Percentiles rank a stretch among this genome's conserved stretches.
Conservation (phyloP, 1,284 basidiomycete species). For the Marasmius tenuissimus region DNA sequence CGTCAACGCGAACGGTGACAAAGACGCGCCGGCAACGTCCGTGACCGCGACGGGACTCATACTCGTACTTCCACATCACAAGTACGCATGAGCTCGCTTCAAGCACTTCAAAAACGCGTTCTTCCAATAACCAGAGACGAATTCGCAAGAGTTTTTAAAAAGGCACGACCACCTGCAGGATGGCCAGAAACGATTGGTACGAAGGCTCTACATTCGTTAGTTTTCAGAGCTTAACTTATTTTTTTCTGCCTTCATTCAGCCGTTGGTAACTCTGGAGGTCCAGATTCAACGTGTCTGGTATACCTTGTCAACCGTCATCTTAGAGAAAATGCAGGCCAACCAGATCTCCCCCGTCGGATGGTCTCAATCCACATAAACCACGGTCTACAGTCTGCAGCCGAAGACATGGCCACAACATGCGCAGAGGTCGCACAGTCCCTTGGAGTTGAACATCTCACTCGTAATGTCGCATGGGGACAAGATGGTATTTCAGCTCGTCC, state of each 20-base stretch:
- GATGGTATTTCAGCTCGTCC: conserved; percentile 46
- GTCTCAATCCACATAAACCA: conserved; percentile 72
- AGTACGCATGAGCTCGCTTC: not conserved
- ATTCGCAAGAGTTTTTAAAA: conserved; percentile 40
- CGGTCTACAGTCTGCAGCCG: conserved; percentile 56
- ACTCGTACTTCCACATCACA: not conserved
- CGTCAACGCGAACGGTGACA: not conserved
- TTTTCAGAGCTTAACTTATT: not conserved
- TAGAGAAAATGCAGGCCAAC: conserved; percentile 16
- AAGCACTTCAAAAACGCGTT: not conserved
- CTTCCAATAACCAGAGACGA: conserved; percentile 40
- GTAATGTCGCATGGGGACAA: conserved; percentile 56
- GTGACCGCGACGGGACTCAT: not conserved
- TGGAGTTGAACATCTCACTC: conserved; percentile 45
- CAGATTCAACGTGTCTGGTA: conserved; percentile 76
- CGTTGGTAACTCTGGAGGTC: conserved; percentile 76
- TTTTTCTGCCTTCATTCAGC: conserved; percentile 35
- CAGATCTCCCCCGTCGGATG: conserved; percentile 29
- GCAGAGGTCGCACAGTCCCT: conserved; percentile 40
- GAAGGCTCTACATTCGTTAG: not conserved
- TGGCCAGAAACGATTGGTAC: conserved; percentile 44
- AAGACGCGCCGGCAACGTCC: not conserved
- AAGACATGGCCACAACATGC: conserved; percentile 52
- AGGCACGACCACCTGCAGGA: conserved; percentile 36
- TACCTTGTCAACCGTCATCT: conserved; percentile 56